A percentile compares a stretch with the other conserved stretches of the same genome.
These are phyloP conservation scores for Fusarium sp. DNA, from an alignment of 2,329 filamentous ascomycete genomes.

Conservation along the genomic window DNA sequence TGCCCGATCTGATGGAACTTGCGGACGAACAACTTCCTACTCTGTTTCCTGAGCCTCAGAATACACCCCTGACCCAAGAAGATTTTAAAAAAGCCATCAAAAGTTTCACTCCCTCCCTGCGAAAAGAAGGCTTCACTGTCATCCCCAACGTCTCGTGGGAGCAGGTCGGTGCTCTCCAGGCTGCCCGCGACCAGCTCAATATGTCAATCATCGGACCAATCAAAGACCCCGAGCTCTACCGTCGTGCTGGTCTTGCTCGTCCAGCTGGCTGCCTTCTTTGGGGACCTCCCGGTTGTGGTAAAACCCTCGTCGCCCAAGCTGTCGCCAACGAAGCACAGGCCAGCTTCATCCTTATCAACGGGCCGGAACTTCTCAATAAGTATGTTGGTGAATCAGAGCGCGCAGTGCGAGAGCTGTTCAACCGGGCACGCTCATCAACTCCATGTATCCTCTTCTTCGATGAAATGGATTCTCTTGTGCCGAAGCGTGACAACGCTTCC, in stretches of 20 bases:
- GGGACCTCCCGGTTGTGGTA: constrained; percentile 96
- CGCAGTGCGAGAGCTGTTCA: constrained; percentile 90
- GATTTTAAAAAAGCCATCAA: constrained; percentile 81
- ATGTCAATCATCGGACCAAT: constrained; percentile 92
- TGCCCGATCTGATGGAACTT: too few relatives aligned
- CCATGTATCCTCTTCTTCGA: constrained; percentile 99
- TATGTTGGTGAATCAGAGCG: constrained; percentile 97
- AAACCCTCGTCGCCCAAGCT: constrained; percentile 94
- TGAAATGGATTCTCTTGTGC: constrained; percentile 92
- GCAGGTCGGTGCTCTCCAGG: constrained; percentile 85
- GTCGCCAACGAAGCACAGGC: constrained; percentile 95
- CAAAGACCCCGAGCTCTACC: constrained; percentile 80
- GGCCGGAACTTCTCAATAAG: constrained; percentile 95
- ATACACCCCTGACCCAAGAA: constrained; percentile 42
- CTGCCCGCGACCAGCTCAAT: constrained; percentile 83
- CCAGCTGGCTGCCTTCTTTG: constrained; percentile 92
- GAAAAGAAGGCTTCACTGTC: constrained; percentile 90
- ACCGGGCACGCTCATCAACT: constrained; percentile 83
- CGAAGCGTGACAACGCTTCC: constrained; percentile 79
- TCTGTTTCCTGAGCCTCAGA: too few relatives aligned
- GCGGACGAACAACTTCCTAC: too few relatives aligned
- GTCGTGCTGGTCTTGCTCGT: constrained; percentile 79
- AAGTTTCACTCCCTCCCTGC: constrained; percentile 71
- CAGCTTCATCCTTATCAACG: constrained; percentile 98
- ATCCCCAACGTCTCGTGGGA: constrained; percentile 94